Evolutionary conservation across 2,329 filamentous ascomycete species (phyloP).

Genomic region (Beauveria scarabaeidicola): DNA sequence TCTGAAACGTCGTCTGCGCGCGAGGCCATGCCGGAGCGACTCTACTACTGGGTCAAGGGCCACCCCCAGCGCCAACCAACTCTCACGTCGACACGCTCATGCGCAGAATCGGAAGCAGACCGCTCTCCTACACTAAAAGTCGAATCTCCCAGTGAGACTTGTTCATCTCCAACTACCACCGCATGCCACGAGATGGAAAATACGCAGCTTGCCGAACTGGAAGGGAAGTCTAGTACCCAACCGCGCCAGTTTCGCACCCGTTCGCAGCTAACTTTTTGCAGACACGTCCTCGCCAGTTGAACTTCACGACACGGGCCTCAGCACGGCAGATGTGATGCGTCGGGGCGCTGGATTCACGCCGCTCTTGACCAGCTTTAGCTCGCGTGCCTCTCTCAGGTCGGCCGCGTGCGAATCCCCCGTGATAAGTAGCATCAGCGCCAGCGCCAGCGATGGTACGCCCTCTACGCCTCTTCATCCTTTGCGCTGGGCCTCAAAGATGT

Average conservation of each 20-base stretch:
- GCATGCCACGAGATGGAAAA: slow-evolving; percentile 32
- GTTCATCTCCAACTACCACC: background rate
- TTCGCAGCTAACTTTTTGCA: slow-evolving; percentile 11
- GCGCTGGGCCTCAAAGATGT: background rate
- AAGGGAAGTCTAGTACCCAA: slow-evolving; percentile 27
- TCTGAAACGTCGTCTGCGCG: background rate
- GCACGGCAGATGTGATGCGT: slow-evolving; percentile 31
- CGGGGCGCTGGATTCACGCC: slow-evolving; percentile 21
- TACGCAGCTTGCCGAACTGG: slow-evolving; percentile 38
- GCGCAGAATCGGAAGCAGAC: background rate
- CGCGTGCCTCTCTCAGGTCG: background rate
- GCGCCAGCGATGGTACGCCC: background rate
- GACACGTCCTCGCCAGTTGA: slow-evolving; percentile 38
- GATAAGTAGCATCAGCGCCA: background rate
- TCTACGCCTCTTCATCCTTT: background rate
- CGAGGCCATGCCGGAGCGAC: slow-evolving; percentile 34
- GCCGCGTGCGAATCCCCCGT: background rate
- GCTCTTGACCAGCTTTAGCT: slow-evolving; percentile 12
- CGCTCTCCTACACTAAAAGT: background rate
- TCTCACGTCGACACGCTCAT: background rate
- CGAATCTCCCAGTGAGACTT: background rate
- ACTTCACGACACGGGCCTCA: slow-evolving; percentile 35
- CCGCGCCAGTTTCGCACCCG: background rate
- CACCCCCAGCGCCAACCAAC: slow-evolving; percentile 20
- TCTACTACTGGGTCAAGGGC: slow-evolving; percentile 44